Base-by-base conservation (phyloP, 805 yeast species). In the Barnettozyma wickerhamii region DNA sequence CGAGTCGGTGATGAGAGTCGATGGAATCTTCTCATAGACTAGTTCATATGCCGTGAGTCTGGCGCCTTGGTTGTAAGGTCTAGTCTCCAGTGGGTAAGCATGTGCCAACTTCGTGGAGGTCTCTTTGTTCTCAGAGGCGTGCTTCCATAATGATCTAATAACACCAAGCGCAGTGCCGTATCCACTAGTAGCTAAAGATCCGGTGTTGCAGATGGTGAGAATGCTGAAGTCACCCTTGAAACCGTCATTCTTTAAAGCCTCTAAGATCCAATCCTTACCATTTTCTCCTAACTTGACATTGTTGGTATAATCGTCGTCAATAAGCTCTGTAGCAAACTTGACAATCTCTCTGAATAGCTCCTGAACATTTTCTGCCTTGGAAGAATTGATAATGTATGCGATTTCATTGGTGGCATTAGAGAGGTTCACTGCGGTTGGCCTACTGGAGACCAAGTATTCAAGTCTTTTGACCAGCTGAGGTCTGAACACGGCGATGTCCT, bases 1-100 rank as follows among this genome's bases (percentile, higher is more conserved):
- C 44, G 88, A 84, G 58, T 91, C 99, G 10, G 96, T 84, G 47
- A 91, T 77, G 45, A 91, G 68, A 1, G 95, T 87, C 36, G 93
- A 80, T 13, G 98, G 98, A 31, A 93, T 86, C 17, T 75, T 58
- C 48, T 91, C 98, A 53, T 84, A 81, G 13, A 85, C 81, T 34
- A 91, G 72, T 60, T 91, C 99, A 62, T 79, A 91, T 0, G 97
- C 90, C 0, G 98, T 91, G 43, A 91, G 69, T 50, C 95, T 76
- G 0, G 97, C 87, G 9, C 99, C 99, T 66, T 91, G 98, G 60
- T 91, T 89, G 59, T 91, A 93, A 1, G 99, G 99, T 52, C 99
- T 75, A 0, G 99, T 91, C 59, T 91, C 99, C 54, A 91, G 72
- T 6, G 96, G 91, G 52, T 80, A 93, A 1, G 82, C 93, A 37